Evolutionary conservation across 305 asterid genomes (phyloP).

Genomic region (Solanum aculeatissimum): DNA sequence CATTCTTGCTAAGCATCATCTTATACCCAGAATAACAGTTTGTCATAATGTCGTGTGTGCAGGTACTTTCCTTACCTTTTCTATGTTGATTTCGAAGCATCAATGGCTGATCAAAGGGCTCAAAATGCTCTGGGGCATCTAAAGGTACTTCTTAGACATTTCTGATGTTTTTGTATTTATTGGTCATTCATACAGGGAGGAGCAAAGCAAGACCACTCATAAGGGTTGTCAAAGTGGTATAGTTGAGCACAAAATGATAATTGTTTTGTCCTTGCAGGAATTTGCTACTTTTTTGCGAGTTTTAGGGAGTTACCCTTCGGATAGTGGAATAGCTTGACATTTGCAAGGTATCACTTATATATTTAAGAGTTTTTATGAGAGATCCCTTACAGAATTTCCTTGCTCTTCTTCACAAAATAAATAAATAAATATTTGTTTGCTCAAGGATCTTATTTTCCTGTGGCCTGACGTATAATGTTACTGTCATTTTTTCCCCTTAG

Average conservation of each 20-base stretch:
- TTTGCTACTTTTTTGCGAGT: slow-evolving; percentile 90
- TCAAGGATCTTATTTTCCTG: background rate
- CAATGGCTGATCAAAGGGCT: slow-evolving; percentile 98
- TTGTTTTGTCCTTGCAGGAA: slow-evolving; percentile 46
- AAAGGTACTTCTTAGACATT: slow-evolving; percentile 34
- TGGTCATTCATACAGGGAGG: background rate
- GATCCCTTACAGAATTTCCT: background rate
- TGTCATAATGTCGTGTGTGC: slow-evolving; percentile 12
- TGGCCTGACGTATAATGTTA: background rate
- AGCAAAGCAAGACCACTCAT: background rate
- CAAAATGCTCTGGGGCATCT: slow-evolving; percentile 95
- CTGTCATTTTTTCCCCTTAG: background rate
- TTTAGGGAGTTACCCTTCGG: slow-evolving; percentile 95
- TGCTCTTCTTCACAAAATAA: background rate
- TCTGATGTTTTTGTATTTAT: background rate
- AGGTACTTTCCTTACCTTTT: slow-evolving; percentile 93
- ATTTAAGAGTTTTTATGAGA: background rate
- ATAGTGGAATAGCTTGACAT: slow-evolving; percentile 54
- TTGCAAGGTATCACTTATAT: background rate
- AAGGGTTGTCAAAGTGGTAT: background rate
- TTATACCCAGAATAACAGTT: background rate
- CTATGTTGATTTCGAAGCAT: slow-evolving; percentile 97
- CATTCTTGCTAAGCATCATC: background rate
- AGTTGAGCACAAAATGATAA: background rate
- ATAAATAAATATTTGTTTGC: background rate